Percentiles rank a stretch among this genome's conserved stretches.
Conservation (phyloP, 2,329 filamentous ascomycete genomes). For the Clarireedia monteithiana region DNA sequence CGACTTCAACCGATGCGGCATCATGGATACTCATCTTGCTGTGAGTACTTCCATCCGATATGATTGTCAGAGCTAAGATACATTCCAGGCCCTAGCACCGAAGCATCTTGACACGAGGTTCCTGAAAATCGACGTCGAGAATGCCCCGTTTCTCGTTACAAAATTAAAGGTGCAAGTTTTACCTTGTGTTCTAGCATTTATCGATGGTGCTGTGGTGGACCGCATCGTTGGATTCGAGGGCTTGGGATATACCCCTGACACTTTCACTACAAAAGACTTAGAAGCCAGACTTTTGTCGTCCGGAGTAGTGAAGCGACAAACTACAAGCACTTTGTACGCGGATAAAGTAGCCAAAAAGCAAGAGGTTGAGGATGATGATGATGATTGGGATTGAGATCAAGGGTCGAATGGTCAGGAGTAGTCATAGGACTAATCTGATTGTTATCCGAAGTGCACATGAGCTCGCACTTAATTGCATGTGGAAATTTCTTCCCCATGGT, state of each 20-base stretch:
- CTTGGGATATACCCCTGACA: slow-evolving; percentile 42
- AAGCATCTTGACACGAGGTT: slow-evolving; percentile 53
- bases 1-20: slow-evolving; percentile 34
- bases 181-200: slow-evolving; percentile 50
- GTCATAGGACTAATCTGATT: background rate
- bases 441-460: background rate
- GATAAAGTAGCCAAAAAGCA: slow-evolving; percentile 31
- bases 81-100: slow-evolving; percentile 38
- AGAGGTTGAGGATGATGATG: slow-evolving; percentile 33
- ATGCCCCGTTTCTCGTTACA: slow-evolving; percentile 50
- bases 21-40: slow-evolving; percentile 35
- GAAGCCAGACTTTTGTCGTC: slow-evolving; percentile 43
- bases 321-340: slow-evolving; percentile 39
- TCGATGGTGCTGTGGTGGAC: slow-evolving; percentile 46
- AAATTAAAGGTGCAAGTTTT: slow-evolving; percentile 50
- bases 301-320: slow-evolving; percentile 43
- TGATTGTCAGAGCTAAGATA: slow-evolving; percentile 1
- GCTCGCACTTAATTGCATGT: background rate
- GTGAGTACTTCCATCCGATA: slow-evolving; percentile 9
- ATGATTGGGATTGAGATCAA: slow-evolving; percentile 38
- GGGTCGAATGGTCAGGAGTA: background rate
- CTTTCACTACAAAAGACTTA: slow-evolving; percentile 45
- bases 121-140: slow-evolving; percentile 50
- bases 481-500: background rate
- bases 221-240: slow-evolving; percentile 53